phyloP scores from a whole-genome alignment of 306 rosid species.

The Medicago ruthenica region DNA sequence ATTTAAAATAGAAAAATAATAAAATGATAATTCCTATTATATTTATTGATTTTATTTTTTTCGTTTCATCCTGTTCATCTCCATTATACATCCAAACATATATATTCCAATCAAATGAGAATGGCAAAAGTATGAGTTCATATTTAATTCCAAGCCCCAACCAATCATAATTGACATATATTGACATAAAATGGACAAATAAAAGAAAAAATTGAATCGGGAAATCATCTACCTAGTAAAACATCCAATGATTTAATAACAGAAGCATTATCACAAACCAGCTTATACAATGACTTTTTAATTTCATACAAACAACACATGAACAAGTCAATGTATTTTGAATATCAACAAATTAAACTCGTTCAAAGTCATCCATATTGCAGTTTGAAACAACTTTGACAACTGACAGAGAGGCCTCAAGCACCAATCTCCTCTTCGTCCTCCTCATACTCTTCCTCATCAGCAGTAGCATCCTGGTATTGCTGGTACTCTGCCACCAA shows the following conservation, averaged over 20 bases:
- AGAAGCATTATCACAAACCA: slow-evolving; percentile 51
- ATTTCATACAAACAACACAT: slow-evolving; percentile 47
- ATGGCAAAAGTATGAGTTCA: background rate
- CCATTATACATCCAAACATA: background rate
- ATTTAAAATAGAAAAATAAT: background rate
- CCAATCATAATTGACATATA: slow-evolving; percentile 26
- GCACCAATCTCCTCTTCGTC: slow-evolving; percentile 66
- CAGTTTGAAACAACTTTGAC: slow-evolving; percentile 40
- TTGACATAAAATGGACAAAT: background rate
- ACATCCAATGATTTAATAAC: slow-evolving; percentile 41
- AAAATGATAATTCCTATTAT: background rate
- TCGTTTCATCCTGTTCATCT: background rate
- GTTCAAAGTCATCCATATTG: slow-evolving; percentile 41
- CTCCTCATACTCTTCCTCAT: slow-evolving; percentile 66
- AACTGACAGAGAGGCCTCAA: slow-evolving; percentile 43
- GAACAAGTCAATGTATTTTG: slow-evolving; percentile 48
- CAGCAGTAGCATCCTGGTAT: slow-evolving; percentile 78
- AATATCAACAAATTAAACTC: slow-evolving; percentile 44
- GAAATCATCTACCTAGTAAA: slow-evolving; percentile 46
- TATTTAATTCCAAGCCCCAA: slow-evolving; percentile 22
- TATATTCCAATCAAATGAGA: background rate
- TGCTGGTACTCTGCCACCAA: slow-evolving; percentile 91
- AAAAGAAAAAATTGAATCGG: background rate
- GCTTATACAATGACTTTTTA: slow-evolving; percentile 53
- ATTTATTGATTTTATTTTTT: background rate